These are phyloP conservation scores for Westerdykella ornata DNA, from an alignment of 2,329 filamentous ascomycete genomes.

Conservation along the genomic window DNA sequence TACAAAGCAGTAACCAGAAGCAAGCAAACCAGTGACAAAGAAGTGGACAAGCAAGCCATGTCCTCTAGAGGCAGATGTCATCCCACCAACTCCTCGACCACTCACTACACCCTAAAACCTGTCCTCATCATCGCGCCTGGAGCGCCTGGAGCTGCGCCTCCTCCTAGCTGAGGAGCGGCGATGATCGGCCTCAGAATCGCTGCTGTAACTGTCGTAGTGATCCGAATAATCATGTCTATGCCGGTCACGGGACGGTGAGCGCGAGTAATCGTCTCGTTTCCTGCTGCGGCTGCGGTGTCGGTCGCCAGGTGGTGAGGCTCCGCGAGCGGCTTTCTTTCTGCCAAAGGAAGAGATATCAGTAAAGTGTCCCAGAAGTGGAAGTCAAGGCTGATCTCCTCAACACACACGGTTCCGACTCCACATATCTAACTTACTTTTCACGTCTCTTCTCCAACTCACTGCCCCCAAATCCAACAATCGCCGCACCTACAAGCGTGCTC, in stretches of 20 bases:
- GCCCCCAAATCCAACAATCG: slow-evolving; percentile 30
- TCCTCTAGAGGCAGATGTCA: too few species aligned
- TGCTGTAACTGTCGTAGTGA: slow-evolving; percentile 8
- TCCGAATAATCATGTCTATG: slow-evolving; percentile 3
- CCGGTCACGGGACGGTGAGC: slow-evolving; percentile 13
- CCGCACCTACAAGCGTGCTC: slow-evolving; percentile 34
- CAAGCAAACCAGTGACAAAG: too few species aligned
- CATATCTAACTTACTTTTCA: slow-evolving; percentile 19
- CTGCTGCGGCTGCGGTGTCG: slow-evolving; percentile 7
- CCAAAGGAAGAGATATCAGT: slow-evolving; percentile 1
- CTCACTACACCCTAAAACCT: background rate
- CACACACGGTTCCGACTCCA: slow-evolving; percentile 2
- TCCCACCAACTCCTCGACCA: background rate
- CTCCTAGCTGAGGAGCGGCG: slow-evolving; percentile 7
- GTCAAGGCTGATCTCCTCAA: too few species aligned
- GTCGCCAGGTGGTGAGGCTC: slow-evolving; percentile 7
- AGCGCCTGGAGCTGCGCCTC: slow-evolving; percentile 5
- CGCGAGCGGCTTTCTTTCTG: slow-evolving; percentile 10
- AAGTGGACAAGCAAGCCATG: too few species aligned
- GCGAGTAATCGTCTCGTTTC: slow-evolving; percentile 8
- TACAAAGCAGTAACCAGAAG: too few species aligned
- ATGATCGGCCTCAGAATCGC: slow-evolving; percentile 12
- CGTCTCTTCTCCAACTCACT: slow-evolving; percentile 21
- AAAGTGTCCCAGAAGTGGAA: background rate
- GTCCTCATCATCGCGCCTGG: slow-evolving; percentile 6